Evolutionary conservation across 1,284 basidiomycete genomes (phyloP).

Genomic region (Clitocybe nebularis): DNA sequence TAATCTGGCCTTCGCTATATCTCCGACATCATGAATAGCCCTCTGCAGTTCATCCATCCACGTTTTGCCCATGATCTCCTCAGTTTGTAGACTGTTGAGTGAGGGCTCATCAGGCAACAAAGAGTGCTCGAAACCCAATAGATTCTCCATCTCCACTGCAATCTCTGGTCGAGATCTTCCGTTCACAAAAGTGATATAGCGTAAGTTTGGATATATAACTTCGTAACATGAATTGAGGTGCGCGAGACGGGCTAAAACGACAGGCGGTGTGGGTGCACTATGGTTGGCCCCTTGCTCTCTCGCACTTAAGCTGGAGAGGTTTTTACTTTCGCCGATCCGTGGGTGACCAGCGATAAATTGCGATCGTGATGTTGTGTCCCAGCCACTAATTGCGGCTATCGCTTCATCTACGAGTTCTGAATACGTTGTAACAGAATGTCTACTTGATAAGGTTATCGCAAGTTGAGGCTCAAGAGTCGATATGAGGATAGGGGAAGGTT

Average conservation of each 20-base stretch:
- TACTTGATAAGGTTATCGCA: constrained; percentile 26
- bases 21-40: constrained; percentile 70
- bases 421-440: constrained; percentile 42
- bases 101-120: constrained; percentile 39
- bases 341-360: constrained; percentile 82
- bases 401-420: constrained; percentile 58
- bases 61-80: constrained; percentile 37
- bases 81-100: constrained; percentile 31
- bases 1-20: constrained; percentile 71
- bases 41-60: constrained; percentile 69
- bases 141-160: constrained; percentile 75
- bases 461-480: constrained; percentile 57
- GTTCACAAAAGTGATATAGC: constrained; percentile 91
- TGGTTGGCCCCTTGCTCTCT: constrained; percentile 65
- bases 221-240: constrained; percentile 81
- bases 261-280: constrained; percentile 51
- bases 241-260: constrained; percentile 56
- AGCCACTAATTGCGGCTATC: constrained; percentile 46
- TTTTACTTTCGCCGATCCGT: constrained; percentile 78
- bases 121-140: constrained; percentile 50
- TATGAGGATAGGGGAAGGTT: constrained; percentile 61
- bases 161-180: constrained; percentile 71
- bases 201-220: constrained; percentile 63
- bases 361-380: constrained; percentile 57
- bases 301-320: constrained; percentile 69